A percentile compares a stretch with the other conserved stretches of the same genome.
Evolutionary conservation across 768 basidiomycete species (phyloP).

Genomic region (Lactarius sp.): DNA sequence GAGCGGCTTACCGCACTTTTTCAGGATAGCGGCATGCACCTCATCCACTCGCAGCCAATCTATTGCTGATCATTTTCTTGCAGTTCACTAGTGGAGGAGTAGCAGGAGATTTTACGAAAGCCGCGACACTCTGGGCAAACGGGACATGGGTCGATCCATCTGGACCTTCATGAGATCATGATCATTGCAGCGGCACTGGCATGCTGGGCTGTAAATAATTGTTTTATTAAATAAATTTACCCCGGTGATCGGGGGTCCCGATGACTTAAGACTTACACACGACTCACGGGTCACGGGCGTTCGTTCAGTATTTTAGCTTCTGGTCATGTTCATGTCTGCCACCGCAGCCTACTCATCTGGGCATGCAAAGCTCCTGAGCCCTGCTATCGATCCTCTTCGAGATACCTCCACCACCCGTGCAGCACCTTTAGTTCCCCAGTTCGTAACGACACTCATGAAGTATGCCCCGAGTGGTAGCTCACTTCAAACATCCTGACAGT

Average conservation of each 20-base stretch:
- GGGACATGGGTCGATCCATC: slow-evolving; percentile 77
- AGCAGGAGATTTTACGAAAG: slow-evolving; percentile 74
- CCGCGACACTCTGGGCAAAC: slow-evolving; percentile 72
- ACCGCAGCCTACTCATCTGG: slow-evolving; percentile 22
- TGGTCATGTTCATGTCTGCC: slow-evolving; percentile 18
- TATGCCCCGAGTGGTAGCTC: slow-evolving; percentile 18
- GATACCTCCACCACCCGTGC: slow-evolving; percentile 9
- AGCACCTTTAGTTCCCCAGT: neutral
- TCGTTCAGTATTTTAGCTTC: slow-evolving; percentile 2
- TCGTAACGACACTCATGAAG: slow-evolving; percentile 13
- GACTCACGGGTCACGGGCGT: neutral
- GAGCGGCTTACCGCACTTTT: slow-evolving; percentile 62
- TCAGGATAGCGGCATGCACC: slow-evolving; percentile 59
- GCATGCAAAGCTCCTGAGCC: slow-evolving; percentile 15
- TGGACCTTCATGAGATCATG: slow-evolving; percentile 55
- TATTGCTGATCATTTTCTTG: slow-evolving; percentile 35
- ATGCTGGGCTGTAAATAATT: neutral
- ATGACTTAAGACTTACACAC: slow-evolving; percentile 20
- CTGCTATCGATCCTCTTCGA: slow-evolving; percentile 14
- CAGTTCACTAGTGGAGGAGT: slow-evolving; percentile 46
- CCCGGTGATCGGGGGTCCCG: slow-evolving; percentile 6
- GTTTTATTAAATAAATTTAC: neutral
- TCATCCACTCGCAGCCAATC: neutral
- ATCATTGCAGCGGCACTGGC: too few species aligned
- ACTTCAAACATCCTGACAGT: slow-evolving; percentile 12